phyloP scores from a whole-genome alignment of 2,329 filamentous ascomycete genomes.

The Colletotrichum melonis region DNA sequence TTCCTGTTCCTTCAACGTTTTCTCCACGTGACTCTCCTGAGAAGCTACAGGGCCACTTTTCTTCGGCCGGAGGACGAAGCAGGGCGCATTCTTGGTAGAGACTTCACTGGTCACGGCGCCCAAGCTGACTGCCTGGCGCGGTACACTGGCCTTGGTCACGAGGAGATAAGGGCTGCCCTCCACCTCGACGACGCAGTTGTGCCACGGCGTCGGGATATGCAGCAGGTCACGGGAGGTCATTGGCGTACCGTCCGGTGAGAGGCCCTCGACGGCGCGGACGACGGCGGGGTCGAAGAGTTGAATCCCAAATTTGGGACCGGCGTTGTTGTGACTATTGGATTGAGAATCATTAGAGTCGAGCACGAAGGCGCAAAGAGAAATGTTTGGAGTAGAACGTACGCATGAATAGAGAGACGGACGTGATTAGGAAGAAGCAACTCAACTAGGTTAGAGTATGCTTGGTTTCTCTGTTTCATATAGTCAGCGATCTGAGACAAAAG shows the following conservation, averaged over 20 bases:
- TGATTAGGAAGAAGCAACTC: slow-evolving; percentile 57
- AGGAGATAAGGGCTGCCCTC: slow-evolving; percentile 37
- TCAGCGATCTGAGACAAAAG: neutral
- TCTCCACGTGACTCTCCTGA: neutral
- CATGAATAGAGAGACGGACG: slow-evolving; percentile 60
- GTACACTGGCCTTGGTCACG: slow-evolving; percentile 39
- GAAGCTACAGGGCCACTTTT: neutral
- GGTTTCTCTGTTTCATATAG: slow-evolving; percentile 47
- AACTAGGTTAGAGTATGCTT: slow-evolving; percentile 60
- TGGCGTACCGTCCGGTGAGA: slow-evolving; percentile 40
- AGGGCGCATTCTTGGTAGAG: slow-evolving; percentile 6
- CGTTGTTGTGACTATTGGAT: slow-evolving; percentile 46
- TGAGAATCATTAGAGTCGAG: neutral
- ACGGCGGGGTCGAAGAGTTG: slow-evolving; percentile 47
- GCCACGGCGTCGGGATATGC: slow-evolving; percentile 55
- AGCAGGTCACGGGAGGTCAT: slow-evolving; percentile 40
- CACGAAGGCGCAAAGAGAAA: neutral
- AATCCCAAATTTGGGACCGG: slow-evolving; percentile 55
- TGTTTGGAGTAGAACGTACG: slow-evolving; percentile 41
- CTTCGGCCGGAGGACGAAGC: slow-evolving; percentile 16
- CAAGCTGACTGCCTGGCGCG: slow-evolving; percentile 23
- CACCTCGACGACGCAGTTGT: slow-evolving; percentile 51
- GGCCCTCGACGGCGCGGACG: slow-evolving; percentile 46
- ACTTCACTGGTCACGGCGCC: slow-evolving; percentile 23
- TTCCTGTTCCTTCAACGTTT: neutral